Evolutionary conservation across 805 yeast species (phyloP).

Genomic region (Candida loeiensis): DNA sequence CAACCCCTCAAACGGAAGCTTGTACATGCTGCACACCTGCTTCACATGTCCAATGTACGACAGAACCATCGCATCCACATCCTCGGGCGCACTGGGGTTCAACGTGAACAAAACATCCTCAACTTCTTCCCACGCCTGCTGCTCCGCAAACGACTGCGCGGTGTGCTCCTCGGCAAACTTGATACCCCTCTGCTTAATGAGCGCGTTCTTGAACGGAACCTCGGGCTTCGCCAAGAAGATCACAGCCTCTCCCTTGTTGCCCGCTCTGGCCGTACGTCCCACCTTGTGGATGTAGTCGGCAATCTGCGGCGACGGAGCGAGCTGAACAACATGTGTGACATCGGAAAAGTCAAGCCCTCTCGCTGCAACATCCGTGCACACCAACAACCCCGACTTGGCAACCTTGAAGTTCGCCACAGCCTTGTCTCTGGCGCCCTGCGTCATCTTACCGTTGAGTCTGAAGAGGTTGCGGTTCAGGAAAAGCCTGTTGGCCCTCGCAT

Average conservation of each 20-base stretch:
- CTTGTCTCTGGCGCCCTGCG: conserved; percentile 65
- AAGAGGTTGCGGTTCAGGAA: conserved; percentile 15
- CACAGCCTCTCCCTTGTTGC: conserved; percentile 68
- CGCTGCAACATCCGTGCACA: conserved; percentile 92
- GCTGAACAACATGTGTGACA: conserved; percentile 80
- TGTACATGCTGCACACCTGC: conserved; percentile 20
- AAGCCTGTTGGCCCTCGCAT: conserved; percentile 12
- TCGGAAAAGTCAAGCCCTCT: conserved; percentile 95
- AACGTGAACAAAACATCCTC: conserved; percentile 18
- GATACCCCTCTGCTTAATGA: conserved; percentile 51
- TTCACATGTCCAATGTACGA: conserved; percentile 29
- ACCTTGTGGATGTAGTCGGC: conserved; percentile 89
- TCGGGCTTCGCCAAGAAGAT: conserved; percentile 58
- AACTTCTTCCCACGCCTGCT: conserved; percentile 26
- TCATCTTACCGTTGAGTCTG: conserved; percentile 67
- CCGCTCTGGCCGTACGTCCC: conserved; percentile 96
- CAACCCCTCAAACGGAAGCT: conserved; percentile 21
- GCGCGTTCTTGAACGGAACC: conserved; percentile 47
- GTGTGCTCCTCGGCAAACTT: conserved; percentile 41
- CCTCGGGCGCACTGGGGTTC: conserved; percentile 12
- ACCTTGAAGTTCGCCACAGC: conserved; percentile 52
- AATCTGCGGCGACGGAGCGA: conserved; percentile 69
- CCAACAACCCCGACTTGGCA: conserved; percentile 52
- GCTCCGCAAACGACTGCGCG: conserved; percentile 12
- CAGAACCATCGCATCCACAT: conserved; percentile 21